Evolutionary conservation across 352 stramenopile genomes (phyloP).

Genomic region (Phytopythium boreale): DNA sequence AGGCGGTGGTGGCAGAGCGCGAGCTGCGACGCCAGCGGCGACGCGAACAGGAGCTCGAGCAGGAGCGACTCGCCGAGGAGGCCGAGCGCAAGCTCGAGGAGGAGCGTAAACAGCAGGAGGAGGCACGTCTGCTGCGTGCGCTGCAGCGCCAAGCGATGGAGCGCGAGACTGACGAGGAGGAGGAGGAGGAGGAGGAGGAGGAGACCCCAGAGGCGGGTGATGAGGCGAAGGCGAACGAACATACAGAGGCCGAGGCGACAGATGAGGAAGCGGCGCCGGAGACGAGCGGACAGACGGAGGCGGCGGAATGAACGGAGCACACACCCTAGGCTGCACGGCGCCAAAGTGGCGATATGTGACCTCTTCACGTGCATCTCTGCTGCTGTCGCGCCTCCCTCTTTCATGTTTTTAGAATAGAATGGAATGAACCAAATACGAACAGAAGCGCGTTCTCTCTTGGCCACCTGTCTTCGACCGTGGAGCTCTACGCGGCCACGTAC

Average conservation of each 20-base stretch:
- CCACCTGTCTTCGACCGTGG: neutral
- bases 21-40: constrained; percentile 54
- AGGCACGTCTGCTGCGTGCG: constrained; percentile 47
- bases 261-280: neutral
- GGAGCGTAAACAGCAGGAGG: constrained; percentile 43
- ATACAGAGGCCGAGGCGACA: neutral
- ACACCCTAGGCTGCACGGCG: neutral
- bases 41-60: constrained; percentile 56
- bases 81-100: constrained; percentile 34
- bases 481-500: constrained; percentile 59
- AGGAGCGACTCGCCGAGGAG: constrained; percentile 28
- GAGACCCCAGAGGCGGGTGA: neutral
- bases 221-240: neutral
- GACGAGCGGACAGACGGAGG: neutral
- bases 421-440: neutral
- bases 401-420: constrained; percentile 4
- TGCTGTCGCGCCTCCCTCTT: neutral
- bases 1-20: constrained; percentile 46
- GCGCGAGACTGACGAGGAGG: constrained; percentile 13
- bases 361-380: neutral
- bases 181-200: constrained; percentile 17
- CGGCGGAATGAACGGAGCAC: neutral
- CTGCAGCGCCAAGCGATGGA: constrained; percentile 38
- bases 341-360: neutral
- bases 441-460: neutral